These are phyloP conservation scores for Rhynchosporium secalis DNA, from an alignment of 2,329 filamentous ascomycete species.

Conservation along the genomic window DNA sequence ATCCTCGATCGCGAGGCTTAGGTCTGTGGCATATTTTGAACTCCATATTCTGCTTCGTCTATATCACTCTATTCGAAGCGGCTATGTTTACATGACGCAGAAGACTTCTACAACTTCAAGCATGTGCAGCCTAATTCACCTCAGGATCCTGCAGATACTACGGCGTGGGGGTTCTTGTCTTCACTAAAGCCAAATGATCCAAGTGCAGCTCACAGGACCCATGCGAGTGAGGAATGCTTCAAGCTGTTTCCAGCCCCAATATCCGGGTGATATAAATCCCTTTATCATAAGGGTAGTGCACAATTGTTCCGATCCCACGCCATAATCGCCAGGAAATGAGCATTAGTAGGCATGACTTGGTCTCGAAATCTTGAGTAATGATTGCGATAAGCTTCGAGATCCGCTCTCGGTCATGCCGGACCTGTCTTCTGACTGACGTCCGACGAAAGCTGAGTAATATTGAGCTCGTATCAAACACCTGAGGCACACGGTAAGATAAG, in stretches of 20 bases:
- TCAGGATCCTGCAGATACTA: conserved; percentile 12
- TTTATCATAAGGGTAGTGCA: neutral
- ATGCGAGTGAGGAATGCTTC: conserved; percentile 16
- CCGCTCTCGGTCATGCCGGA: conserved; percentile 18
- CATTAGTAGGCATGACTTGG: no score
- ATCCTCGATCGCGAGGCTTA: conserved; percentile 16
- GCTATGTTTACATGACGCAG: conserved; percentile 24
- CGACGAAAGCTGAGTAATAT: conserved; percentile 15
- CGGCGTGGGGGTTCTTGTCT: conserved; percentile 19
- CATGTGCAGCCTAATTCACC: conserved; percentile 15
- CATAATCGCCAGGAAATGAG: no score
- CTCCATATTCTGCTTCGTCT: conserved; percentile 16
- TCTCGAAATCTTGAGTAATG: conserved; percentile 4
- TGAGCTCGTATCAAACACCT: conserved; percentile 17
- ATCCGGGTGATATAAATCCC: conserved; percentile 13
- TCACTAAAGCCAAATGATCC: conserved; percentile 10
- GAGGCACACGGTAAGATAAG: neutral
- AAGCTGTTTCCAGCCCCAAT: conserved; percentile 16
- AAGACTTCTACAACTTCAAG: conserved; percentile 5
- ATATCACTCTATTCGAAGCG: conserved; percentile 26
- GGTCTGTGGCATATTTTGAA: conserved; percentile 10
- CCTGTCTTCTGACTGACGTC: conserved; percentile 15
- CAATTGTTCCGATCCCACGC: conserved; percentile 7
- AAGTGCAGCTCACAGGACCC: conserved; percentile 14
- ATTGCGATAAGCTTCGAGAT: conserved; percentile 15